Evolutionary conservation across 257 asterid species (phyloP).

Genomic region (Nicotiana tabacum): DNA sequence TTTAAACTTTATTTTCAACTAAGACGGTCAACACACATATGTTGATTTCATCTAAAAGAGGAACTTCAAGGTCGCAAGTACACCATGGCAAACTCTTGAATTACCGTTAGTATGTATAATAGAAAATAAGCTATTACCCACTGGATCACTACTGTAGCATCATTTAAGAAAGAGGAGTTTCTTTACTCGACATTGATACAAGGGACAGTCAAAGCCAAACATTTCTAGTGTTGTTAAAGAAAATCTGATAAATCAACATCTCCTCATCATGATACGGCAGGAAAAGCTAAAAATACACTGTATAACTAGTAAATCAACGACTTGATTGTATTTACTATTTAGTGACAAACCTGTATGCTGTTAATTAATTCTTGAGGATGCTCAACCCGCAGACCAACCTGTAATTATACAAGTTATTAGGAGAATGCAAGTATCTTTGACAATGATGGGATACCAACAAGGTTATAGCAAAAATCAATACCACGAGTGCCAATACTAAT

Average conservation of each 20-base stretch:
- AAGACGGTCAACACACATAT: not conserved
- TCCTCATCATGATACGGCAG: not conserved
- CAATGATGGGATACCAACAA: not conserved
- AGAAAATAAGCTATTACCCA: not conserved
- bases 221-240: not conserved
- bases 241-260: not conserved
- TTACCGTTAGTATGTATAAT: not conserved
- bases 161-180: not conserved
- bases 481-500: not conserved
- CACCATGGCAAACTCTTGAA: not conserved
- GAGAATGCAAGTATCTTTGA: not conserved
- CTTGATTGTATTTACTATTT: not conserved
- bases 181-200: not conserved
- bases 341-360: constrained; percentile 63
- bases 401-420: constrained; percentile 10
- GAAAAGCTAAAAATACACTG: not conserved
- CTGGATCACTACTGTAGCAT: not conserved
- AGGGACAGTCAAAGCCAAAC: not conserved
- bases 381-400: constrained; percentile 93
- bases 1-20: not conserved
- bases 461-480: not conserved
- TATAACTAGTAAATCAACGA: not conserved
- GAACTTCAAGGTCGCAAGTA: not conserved
- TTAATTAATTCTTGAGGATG: constrained; percentile 92
- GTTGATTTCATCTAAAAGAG: not conserved